phyloP scores from a whole-genome alignment of 345 rosid species.

The Conringia planisiliqua region DNA sequence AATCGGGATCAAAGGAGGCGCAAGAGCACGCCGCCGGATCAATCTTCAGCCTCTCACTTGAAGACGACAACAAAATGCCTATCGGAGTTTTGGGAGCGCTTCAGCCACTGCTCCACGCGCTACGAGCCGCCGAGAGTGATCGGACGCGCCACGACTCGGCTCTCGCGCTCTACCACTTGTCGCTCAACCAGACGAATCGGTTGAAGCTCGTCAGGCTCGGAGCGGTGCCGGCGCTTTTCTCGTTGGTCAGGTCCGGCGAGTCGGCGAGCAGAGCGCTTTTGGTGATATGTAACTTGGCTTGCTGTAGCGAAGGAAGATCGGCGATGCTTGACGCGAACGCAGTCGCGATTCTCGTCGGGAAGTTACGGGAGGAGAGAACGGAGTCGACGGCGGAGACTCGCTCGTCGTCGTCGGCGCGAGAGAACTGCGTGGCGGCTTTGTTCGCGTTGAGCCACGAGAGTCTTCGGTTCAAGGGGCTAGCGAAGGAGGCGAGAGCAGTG shows the following conservation, averaged over 20 bases:
- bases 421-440: constrained; percentile 69
- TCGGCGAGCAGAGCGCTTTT: constrained; percentile 50
- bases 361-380: constrained; percentile 42
- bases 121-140: constrained; percentile 53
- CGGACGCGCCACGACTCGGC: constrained; percentile 64
- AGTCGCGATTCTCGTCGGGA: constrained; percentile 52
- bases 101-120: constrained; percentile 61
- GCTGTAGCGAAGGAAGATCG: constrained; percentile 53
- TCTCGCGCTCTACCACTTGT: constrained; percentile 67
- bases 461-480: constrained; percentile 65
- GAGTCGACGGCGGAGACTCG: constrained; percentile 23
- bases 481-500: constrained; percentile 54
- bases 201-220: constrained; percentile 65
- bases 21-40: constrained; percentile 83
- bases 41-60: constrained; percentile 72
- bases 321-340: constrained; percentile 75
- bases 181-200: constrained; percentile 59
- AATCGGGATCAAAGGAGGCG: constrained; percentile 63
- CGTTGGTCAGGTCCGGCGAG: constrained; percentile 49
- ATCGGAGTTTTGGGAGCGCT: constrained; percentile 84
- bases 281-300: constrained; percentile 67
- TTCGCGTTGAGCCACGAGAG: constrained; percentile 59
- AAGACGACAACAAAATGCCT: constrained; percentile 75
- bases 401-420: constrained; percentile 40
- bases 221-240: constrained; percentile 52